These are phyloP conservation scores for Naumovozyma dairenensis DNA, from an alignment of 805 yeast species.

Conservation along the genomic window DNA sequence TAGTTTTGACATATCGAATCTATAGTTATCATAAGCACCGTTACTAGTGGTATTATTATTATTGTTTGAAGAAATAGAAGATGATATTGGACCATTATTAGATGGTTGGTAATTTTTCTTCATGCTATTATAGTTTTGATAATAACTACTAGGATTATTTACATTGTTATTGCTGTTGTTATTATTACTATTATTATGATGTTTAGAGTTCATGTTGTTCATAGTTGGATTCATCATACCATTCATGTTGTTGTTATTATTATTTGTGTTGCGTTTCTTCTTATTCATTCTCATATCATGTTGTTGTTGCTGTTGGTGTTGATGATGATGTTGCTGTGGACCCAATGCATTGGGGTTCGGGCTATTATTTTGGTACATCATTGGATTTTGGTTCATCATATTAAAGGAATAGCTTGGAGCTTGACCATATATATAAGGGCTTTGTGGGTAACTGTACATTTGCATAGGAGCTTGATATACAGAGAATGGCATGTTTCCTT, in stretches of 20 bases:
- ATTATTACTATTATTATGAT: slow-evolving; percentile 12
- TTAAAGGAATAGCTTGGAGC: slow-evolving; percentile 19
- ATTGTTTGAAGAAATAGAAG: slow-evolving; percentile 1
- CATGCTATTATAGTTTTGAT: slow-evolving; percentile 15
- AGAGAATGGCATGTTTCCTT: slow-evolving; percentile 24
- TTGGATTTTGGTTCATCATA: slow-evolving; percentile 24
- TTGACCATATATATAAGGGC: slow-evolving; percentile 22
- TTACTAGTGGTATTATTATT: not conserved
- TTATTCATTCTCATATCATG: too few relatives aligned
- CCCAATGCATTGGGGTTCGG: too few relatives aligned
- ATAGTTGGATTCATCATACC: slow-evolving; percentile 2
- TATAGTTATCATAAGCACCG: slow-evolving; percentile 14
- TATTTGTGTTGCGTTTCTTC: slow-evolving; percentile 23
- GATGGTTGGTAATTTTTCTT: too few relatives aligned
- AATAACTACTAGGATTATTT: not conserved
- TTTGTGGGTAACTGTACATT: slow-evolving; percentile 23
- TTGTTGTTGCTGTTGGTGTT: too few relatives aligned
- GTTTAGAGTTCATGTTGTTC: slow-evolving; percentile 4
- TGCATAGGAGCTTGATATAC: slow-evolving; percentile 23
- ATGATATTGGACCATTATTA: too few relatives aligned
- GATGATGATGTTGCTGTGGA: too few relatives aligned
- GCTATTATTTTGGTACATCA: slow-evolving; percentile 18
- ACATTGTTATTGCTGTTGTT: slow-evolving; percentile 1
- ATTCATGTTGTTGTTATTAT: slow-evolving; percentile 2
- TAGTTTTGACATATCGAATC: slow-evolving; percentile 20